These are phyloP conservation scores for Cystobasidium pallidum DNA, from an alignment of 1,284 basidiomycete genomes.

Conservation along the genomic window DNA sequence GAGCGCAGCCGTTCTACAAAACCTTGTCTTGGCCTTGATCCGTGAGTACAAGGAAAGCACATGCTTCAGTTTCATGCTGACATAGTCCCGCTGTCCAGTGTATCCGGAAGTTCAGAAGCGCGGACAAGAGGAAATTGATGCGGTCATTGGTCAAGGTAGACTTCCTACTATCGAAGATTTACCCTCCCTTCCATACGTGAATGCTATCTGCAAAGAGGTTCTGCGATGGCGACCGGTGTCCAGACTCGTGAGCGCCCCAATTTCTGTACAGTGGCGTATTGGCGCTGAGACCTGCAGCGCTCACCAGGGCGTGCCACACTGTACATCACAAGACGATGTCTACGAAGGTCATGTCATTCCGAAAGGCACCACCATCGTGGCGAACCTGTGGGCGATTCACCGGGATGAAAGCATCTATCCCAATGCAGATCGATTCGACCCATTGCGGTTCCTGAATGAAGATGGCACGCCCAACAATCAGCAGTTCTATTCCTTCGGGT, in stretches of 20 bases:
- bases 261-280: slow-evolving; percentile 33
- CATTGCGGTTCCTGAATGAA: slow-evolving; percentile 45
- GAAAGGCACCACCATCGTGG: slow-evolving; percentile 53
- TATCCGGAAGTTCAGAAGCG: slow-evolving; percentile 28
- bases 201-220: slow-evolving; percentile 57
- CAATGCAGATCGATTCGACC: slow-evolving; percentile 46
- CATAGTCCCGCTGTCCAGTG: not conserved
- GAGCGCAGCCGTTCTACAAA: not conserved
- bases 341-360: slow-evolving; percentile 55
- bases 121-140: slow-evolving; percentile 6
- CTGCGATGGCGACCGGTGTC: slow-evolving; percentile 49
- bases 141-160: slow-evolving; percentile 2
- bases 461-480: slow-evolving; percentile 6
- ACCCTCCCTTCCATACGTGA: slow-evolving; percentile 49
- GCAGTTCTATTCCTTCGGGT: slow-evolving; percentile 12
- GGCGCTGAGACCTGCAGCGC: slow-evolving; percentile 41
- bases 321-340: slow-evolving; percentile 54
- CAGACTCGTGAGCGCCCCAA: slow-evolving; percentile 40
- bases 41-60: not conserved
- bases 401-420: slow-evolving; percentile 48
- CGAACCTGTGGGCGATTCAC: slow-evolving; percentile 53
- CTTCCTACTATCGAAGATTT: slow-evolving; percentile 43
- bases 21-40: not conserved
- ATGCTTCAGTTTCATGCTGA: not conserved
- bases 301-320: slow-evolving; percentile 15